A percentile compares a stretch with the other conserved stretches of the same genome.
Evolutionary conservation across 345 rosid species (phyloP).

Genomic region (Draba incana): DNA sequence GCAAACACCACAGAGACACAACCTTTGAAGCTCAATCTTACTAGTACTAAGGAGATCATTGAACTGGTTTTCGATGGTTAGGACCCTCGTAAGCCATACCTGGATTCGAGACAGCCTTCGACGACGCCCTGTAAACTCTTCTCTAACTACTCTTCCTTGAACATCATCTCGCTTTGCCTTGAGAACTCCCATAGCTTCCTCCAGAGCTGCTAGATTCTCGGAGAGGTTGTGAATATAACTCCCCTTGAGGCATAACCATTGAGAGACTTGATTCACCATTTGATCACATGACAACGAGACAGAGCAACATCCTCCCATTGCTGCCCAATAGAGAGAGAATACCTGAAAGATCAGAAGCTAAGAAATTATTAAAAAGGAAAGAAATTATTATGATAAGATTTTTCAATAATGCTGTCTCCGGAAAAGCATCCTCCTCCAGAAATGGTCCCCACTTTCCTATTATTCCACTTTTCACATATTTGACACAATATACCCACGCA

Average conservation of each 20-base stretch:
- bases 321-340: no score
- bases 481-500: no score
- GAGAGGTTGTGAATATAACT: background rate
- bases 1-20: conserved; percentile 5
- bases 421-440: no score
- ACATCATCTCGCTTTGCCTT: background rate
- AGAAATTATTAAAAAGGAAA: no score
- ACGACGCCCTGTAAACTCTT: background rate
- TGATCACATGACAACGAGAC: background rate
- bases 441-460: no score
- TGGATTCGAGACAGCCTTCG: background rate
- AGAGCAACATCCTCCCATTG: background rate
- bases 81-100: conserved; percentile 5
- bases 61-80: background rate
- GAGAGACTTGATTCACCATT: background rate
- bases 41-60: background rate
- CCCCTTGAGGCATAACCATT: background rate
- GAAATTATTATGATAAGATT: no score
- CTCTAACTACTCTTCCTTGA: background rate
- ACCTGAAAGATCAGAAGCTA: no score
- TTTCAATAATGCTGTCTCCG: no score
- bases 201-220: background rate
- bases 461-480: no score
- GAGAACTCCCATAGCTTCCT: background rate
- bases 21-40: background rate